Evolutionary conservation across 352 stramenopile species (phyloP).

Genomic region (Pythium vanterpoolii): DNA sequence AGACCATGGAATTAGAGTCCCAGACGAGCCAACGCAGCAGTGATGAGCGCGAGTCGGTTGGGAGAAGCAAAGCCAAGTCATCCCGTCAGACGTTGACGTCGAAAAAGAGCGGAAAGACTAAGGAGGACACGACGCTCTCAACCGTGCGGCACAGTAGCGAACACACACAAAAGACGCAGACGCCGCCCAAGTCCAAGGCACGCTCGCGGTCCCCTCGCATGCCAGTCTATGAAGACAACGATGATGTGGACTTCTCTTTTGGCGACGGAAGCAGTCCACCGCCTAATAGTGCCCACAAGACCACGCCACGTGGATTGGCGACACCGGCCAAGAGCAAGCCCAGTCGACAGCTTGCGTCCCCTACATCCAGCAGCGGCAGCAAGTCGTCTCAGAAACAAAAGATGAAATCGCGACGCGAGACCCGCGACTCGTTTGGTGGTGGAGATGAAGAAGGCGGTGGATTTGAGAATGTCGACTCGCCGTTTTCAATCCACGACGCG

Average conservation of each 20-base stretch:
- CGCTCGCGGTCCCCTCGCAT: neutral
- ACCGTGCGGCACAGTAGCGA: neutral
- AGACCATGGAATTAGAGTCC: conserved; percentile 26
- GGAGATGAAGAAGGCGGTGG: conserved; percentile 15
- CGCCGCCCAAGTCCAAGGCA: neutral
- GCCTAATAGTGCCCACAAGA: neutral
- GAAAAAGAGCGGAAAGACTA: conserved; percentile 5
- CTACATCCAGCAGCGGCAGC: conserved; percentile 7
- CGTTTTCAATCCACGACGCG: conserved; percentile 58
- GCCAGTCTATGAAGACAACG: conserved; percentile 1
- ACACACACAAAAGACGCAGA: neutral
- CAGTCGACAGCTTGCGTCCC: neutral
- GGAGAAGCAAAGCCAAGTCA: neutral
- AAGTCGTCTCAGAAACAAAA: conserved; percentile 25
- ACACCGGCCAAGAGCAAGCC: conserved; percentile 11
- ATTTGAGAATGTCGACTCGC: conserved; percentile 41
- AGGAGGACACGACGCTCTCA: conserved; percentile 4
- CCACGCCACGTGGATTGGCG: neutral
- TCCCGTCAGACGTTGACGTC: too few species aligned
- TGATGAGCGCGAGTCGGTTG: neutral
- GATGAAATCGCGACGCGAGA: conserved; percentile 18
- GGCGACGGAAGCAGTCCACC: conserved; percentile 4
- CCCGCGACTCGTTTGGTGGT: conserved; percentile 33
- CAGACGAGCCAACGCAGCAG: conserved; percentile 13
- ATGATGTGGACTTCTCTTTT: conserved; percentile 13